Conservation (phyloP, 305 asterid genomes). For the Fraxinus sp. region DNA sequence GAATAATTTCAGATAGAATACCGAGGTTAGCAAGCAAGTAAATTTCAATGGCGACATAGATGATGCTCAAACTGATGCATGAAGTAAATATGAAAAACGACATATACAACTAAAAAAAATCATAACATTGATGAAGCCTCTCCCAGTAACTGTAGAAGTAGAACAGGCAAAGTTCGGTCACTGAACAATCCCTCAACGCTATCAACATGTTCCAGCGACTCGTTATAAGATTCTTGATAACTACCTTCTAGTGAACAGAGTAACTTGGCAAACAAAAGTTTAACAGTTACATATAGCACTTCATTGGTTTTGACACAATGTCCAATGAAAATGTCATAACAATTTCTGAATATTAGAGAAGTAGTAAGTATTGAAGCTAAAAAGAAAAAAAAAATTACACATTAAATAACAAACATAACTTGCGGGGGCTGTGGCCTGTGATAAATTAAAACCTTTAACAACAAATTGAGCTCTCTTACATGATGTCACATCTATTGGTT, state of each 20-base stretch:
- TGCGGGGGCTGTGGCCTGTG: conserved; percentile 47
- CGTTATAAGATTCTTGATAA: conserved; percentile 46
- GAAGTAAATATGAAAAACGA: not conserved
- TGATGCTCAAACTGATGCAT: not conserved
- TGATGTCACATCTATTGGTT: conserved; percentile 65
- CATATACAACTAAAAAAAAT: conserved; percentile 1
- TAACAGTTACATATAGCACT: conserved; percentile 13
- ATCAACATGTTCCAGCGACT: conserved; percentile 40
- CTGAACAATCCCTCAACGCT: conserved; percentile 40
- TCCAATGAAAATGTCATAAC: not conserved
- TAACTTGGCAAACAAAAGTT: conserved; percentile 42
- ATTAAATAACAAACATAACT: conserved; percentile 41
- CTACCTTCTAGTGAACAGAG: conserved; percentile 67
- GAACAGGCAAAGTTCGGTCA: conserved; percentile 48
- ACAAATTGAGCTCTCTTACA: conserved; percentile 56
- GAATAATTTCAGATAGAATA: conserved; percentile 19
- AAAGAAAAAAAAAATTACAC: not conserved
- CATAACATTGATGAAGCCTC: conserved; percentile 59
- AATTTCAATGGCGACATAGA: not conserved
- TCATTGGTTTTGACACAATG: not conserved
- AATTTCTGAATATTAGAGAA: conserved; percentile 15
- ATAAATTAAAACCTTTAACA: conserved; percentile 63
- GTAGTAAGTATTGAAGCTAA: not conserved
- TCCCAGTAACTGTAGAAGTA: conserved; percentile 58
- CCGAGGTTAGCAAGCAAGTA: conserved; percentile 17